Conservation (phyloP, 2,329 filamentous ascomycete species). For the Microsporum canis region DNA sequence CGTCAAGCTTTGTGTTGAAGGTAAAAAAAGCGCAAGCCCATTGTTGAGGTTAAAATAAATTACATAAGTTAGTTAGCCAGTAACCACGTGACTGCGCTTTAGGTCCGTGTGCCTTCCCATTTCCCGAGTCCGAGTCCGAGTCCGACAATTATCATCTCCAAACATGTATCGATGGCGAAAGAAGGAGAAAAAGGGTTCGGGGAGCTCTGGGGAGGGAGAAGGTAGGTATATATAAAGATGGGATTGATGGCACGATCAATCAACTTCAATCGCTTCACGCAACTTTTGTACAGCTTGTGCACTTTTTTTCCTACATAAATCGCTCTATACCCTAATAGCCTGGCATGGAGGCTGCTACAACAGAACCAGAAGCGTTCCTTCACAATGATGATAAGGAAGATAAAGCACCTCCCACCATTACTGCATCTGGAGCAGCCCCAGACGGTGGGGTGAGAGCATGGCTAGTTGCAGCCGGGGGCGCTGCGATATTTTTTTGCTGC, state of each 20-base stretch:
- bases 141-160: neutral
- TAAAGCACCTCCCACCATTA: neutral
- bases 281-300: neutral
- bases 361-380: neutral
- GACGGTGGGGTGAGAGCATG: slow-evolving; percentile 21
- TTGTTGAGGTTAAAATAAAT: too few species aligned
- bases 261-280: neutral
- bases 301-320: neutral
- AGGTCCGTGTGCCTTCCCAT: slow-evolving; percentile 19
- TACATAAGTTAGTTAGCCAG: too few species aligned
- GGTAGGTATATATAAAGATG: neutral
- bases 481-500: slow-evolving; percentile 27
- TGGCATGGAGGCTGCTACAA: neutral
- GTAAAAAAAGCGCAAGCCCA: too few species aligned
- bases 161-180: neutral
- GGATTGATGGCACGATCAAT: neutral
- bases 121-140: slow-evolving; percentile 11
- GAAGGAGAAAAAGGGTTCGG: neutral
- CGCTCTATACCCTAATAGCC: neutral
- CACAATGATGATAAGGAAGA: neutral
- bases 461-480: slow-evolving; percentile 19
- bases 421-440: slow-evolving; percentile 23
- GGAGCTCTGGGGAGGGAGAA: neutral
- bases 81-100: slow-evolving; percentile 15
- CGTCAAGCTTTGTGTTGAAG: too few species aligned